A percentile compares a stretch with the other conserved stretches of the same genome.
phyloP scores from a whole-genome alignment of 192 early-diverging fungal species.

The Coemansia sp. region DNA sequence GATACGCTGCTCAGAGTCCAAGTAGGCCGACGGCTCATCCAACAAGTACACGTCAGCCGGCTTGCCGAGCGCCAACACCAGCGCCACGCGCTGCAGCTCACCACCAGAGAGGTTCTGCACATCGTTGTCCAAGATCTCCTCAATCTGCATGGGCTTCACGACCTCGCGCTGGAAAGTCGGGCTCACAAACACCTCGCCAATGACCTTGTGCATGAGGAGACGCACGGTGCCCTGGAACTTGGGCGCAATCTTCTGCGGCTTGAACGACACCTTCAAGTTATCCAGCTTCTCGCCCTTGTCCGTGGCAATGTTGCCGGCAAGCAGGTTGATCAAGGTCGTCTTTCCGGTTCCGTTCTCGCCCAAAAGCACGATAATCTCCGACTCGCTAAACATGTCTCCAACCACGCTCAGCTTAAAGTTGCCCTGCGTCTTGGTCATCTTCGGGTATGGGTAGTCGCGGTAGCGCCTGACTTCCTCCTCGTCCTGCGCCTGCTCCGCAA shows the following conservation, averaged over 20 bases:
- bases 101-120: constrained; percentile 88
- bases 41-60: constrained; percentile 97
- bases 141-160: constrained; percentile 89
- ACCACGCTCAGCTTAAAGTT: constrained; percentile 79
- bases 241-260: constrained; percentile 98
- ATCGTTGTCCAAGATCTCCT: constrained; percentile 89
- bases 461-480: constrained; percentile 57
- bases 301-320: constrained; percentile 78
- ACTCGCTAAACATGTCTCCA: constrained; percentile 88
- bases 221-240: constrained; percentile 92
- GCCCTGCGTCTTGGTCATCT: constrained; percentile 83
- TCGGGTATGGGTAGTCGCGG: constrained; percentile 81
- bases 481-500: constrained; percentile 90
- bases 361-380: constrained; percentile 96
- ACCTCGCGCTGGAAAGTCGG: constrained; percentile 98
- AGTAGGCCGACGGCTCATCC: constrained; percentile 96
- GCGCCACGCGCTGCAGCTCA: constrained; percentile 98
- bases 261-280: constrained; percentile 87
- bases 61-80: constrained; percentile 82
- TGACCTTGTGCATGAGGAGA: constrained; percentile 86
- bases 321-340: constrained; percentile 93
- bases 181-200: constrained; percentile 79
- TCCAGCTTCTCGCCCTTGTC: constrained; percentile 73
- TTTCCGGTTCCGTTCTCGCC: constrained; percentile 98
- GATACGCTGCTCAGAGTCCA: constrained; percentile 99